phyloP scores from a whole-genome alignment of 2,329 filamentous ascomycete genomes.

The Pyricularia sp. region DNA sequence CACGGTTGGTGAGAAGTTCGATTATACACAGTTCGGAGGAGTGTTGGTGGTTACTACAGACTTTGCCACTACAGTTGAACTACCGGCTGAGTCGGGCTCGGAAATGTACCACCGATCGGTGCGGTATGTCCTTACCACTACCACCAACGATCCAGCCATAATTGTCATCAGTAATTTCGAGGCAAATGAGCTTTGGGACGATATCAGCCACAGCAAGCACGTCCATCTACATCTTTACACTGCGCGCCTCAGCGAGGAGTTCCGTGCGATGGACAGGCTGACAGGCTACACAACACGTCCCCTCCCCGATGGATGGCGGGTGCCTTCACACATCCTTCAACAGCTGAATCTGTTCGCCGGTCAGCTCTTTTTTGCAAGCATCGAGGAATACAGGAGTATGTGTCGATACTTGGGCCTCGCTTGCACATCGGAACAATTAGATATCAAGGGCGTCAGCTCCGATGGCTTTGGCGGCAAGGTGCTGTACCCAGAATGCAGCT shows the following conservation, averaged over 20 bases:
- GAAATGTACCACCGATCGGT: conserved; percentile 15
- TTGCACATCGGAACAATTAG: background rate
- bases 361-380: conserved; percentile 50
- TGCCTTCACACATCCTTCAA: conserved; percentile 18
- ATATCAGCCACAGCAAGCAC: conserved; percentile 20
- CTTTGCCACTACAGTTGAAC: conserved; percentile 35
- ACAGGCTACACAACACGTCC: conserved; percentile 29
- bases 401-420: conserved; percentile 39
- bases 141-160: conserved; percentile 16
- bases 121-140: conserved; percentile 28
- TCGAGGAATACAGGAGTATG: conserved; percentile 40
- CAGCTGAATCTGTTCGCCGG: conserved; percentile 60
- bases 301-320: conserved; percentile 5
- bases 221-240: conserved; percentile 42
- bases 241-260: conserved; percentile 29
- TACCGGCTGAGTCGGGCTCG: background rate
- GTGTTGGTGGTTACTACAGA: conserved; percentile 39
- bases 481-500: background rate
- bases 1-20: conserved; percentile 23
- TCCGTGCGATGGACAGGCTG: conserved; percentile 33
- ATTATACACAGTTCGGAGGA: conserved; percentile 18
- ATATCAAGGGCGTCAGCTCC: background rate
- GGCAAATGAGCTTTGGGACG: conserved; percentile 37
- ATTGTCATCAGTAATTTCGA: conserved; percentile 54
- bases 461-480: background rate